Evolutionary conservation across 2,329 filamentous ascomycete species (phyloP).

Genomic region (Paecilomyces sp.): DNA sequence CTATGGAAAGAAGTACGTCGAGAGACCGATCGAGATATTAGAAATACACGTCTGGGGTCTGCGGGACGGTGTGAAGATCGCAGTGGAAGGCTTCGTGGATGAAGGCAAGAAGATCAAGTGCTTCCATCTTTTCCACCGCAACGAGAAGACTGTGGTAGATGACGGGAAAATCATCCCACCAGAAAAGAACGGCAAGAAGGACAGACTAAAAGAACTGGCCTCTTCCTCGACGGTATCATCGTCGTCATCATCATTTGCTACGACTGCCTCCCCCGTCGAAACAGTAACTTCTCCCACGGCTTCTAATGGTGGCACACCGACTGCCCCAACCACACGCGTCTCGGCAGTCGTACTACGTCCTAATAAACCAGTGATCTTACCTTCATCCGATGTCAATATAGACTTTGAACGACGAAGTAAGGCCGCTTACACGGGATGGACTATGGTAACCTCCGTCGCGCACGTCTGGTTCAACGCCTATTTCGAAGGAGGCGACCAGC

Average conservation of each 20-base stretch:
- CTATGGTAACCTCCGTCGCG: slow-evolving; percentile 86
- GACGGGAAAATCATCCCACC: slow-evolving; percentile 45
- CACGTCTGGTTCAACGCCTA: slow-evolving; percentile 97
- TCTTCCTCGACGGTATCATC: slow-evolving; percentile 9
- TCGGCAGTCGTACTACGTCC: slow-evolving; percentile 76
- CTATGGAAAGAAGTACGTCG: slow-evolving; percentile 68
- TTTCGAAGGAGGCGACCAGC: slow-evolving; percentile 74
- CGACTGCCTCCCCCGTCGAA: slow-evolving; percentile 9
- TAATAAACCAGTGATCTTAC: slow-evolving; percentile 58
- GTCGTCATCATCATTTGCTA: slow-evolving; percentile 9
- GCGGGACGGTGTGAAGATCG: slow-evolving; percentile 78
- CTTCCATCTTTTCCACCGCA: slow-evolving; percentile 69
- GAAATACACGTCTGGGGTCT: slow-evolving; percentile 90
- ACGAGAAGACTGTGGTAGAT: slow-evolving; percentile 55
- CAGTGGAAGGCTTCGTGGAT: slow-evolving; percentile 78
- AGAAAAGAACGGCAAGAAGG: slow-evolving; percentile 45
- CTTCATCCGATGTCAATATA: slow-evolving; percentile 82
- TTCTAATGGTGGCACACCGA: slow-evolving; percentile 21
- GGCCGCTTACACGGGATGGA: slow-evolving; percentile 66
- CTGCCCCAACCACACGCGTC: slow-evolving; percentile 49
- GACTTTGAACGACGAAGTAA: slow-evolving; percentile 81
- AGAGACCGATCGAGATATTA: slow-evolving; percentile 73
- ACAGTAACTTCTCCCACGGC: slow-evolving; percentile 28
- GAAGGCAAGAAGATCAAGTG: slow-evolving; percentile 79
- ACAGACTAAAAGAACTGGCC: slow-evolving; percentile 1